Percentiles rank a stretch among this genome's conserved stretches.
Conservation (phyloP, 306 rosid species). For the Geum urbanum region DNA sequence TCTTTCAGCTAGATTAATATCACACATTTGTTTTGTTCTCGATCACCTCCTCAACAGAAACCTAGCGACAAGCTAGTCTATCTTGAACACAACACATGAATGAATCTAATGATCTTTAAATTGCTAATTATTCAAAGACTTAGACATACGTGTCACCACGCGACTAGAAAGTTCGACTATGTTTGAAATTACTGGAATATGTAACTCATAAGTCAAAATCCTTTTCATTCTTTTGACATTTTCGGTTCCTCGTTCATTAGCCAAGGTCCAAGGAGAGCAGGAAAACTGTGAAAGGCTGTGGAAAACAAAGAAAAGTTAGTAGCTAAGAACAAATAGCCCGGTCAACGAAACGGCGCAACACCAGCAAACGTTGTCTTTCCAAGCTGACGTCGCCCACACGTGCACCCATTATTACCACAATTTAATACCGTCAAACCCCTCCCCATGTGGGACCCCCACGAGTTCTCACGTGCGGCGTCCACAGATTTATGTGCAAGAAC, state of each 20-base stretch:
- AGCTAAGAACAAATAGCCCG: conserved; percentile 33
- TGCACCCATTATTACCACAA: conserved; percentile 36
- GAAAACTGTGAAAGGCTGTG: no score
- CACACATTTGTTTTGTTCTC: no score
- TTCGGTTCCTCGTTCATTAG: background rate
- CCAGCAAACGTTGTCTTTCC: conserved; percentile 34
- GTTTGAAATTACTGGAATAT: no score
- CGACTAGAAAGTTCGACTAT: no score
- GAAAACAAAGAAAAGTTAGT: background rate
- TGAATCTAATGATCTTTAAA: no score
- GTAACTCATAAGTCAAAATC: background rate
- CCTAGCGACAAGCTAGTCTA: no score
- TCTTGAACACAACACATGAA: no score
- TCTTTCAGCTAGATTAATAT: no score
- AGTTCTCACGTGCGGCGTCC: conserved; percentile 59
- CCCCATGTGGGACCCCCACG: conserved; percentile 30
- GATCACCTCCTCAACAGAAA: no score
- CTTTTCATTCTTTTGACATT: background rate
- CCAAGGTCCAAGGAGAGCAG: no score
- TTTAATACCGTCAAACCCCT: background rate
- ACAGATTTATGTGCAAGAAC: background rate
- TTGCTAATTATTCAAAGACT: no score
- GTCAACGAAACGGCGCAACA: conserved; percentile 63
- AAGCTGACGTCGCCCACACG: conserved; percentile 63
- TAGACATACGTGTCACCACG: no score